phyloP scores from a whole-genome alignment of 352 stramenopile species.

The Globisporangium solare region DNA sequence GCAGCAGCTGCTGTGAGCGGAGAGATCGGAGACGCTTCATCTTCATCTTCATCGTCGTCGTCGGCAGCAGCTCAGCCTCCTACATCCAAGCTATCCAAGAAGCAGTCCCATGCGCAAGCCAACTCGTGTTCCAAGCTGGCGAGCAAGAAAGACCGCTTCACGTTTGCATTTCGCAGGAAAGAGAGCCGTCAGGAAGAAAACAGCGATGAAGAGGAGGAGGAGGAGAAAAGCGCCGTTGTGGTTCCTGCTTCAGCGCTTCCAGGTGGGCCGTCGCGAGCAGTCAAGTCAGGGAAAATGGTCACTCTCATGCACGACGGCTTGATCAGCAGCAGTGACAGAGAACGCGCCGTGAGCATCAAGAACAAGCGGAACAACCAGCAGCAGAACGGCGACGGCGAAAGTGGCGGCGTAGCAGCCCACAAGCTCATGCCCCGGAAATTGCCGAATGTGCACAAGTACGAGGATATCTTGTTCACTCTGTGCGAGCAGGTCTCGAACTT shows the following conservation, averaged over 20 bases:
- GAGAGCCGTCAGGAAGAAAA: too few species aligned
- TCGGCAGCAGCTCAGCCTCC: neutral
- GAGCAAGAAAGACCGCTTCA: conserved; percentile 6
- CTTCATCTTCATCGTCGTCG: neutral
- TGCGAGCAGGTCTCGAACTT: conserved; percentile 41
- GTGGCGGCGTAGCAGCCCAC: neutral
- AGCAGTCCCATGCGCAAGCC: conserved; percentile 4
- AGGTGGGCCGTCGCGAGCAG: neutral
- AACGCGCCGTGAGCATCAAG: neutral
- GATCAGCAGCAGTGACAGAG: too few species aligned
- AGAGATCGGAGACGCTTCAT: too few species aligned
- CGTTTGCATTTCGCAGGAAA: conserved; percentile 3
- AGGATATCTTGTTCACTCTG: conserved; percentile 53
- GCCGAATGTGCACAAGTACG: conserved; percentile 29
- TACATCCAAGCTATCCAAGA: too few species aligned
- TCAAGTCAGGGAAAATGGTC: conserved; percentile 11
- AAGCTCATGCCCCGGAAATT: conserved; percentile 26
- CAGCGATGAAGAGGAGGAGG: conserved; percentile 8
- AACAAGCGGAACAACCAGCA: neutral
- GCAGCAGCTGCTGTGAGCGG: too few species aligned
- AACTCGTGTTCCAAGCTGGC: conserved; percentile 16
- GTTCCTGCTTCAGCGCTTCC: neutral
- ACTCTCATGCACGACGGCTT: conserved; percentile 1
- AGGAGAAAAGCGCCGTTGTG: neutral
- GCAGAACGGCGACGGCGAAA: neutral